A percentile compares a stretch with the other conserved stretches of the same genome.
phyloP scores from a whole-genome alignment of 2,329 filamentous ascomycete genomes.

The Hirsutella thompsonii region DNA sequence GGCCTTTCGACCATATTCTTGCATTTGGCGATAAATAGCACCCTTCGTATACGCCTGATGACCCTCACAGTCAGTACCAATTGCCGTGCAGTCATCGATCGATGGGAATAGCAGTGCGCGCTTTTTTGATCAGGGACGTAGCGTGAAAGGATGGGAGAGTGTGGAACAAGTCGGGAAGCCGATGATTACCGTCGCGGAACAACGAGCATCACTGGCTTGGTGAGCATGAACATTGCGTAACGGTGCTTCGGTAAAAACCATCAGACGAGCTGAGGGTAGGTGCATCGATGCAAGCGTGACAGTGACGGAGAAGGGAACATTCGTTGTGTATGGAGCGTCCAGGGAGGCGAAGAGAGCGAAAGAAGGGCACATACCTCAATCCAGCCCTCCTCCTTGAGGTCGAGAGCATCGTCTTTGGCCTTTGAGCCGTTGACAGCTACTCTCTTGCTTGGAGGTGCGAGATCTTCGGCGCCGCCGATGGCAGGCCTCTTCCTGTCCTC shows the following conservation, averaged over 20 bases:
- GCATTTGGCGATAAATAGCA: constrained; percentile 94
- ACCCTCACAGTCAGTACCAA: constrained; percentile 12
- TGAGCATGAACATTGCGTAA: constrained; percentile 21
- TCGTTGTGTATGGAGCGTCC: constrained; percentile 3
- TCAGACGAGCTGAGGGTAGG: not conserved
- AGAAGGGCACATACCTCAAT: constrained; percentile 48
- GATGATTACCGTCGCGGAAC: constrained; percentile 16
- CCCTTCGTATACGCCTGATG: constrained; percentile 51
- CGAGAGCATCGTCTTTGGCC: constrained; percentile 39
- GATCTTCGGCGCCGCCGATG: constrained; percentile 64
- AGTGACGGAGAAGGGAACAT: constrained; percentile 1
- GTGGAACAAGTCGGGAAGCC: constrained; percentile 9
- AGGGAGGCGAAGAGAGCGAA: constrained; percentile 10
- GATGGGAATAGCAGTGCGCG: not conserved
- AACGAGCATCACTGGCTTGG: constrained; percentile 22
- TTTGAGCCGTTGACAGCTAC: constrained; percentile 74
- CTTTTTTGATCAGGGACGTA: constrained; percentile 4
- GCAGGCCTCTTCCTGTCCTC: constrained; percentile 98
- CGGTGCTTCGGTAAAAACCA: constrained; percentile 10
- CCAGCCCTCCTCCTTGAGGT: constrained; percentile 47
- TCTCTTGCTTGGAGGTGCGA: constrained; percentile 82
- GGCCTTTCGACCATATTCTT: constrained; percentile 91
- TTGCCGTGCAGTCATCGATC: not conserved
- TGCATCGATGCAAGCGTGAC: not conserved
- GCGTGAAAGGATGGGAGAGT: constrained; percentile 3